phyloP scores from a whole-genome alignment of 495 filamentous ascomycete genomes.

The Collariella sp. region DNA sequence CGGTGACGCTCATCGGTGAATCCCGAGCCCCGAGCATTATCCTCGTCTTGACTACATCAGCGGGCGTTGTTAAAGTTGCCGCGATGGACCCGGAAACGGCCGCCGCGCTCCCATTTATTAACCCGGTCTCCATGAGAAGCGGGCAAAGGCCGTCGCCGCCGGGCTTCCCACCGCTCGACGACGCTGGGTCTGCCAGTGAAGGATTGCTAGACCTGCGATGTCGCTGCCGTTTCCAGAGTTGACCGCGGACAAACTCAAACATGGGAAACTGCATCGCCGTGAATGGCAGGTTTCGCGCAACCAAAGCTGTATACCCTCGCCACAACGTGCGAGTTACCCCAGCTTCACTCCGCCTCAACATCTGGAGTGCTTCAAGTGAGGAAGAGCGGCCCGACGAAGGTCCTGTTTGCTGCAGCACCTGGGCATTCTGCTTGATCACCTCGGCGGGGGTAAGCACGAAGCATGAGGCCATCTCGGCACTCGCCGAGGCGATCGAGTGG shows the following conservation, averaged over 20 bases:
- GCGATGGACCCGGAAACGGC: slow-evolving; percentile 60
- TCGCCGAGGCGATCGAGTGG: slow-evolving; percentile 61
- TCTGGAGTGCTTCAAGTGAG: slow-evolving; percentile 37
- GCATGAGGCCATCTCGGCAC: slow-evolving; percentile 74
- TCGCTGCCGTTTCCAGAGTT: slow-evolving; percentile 27
- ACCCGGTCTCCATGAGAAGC: slow-evolving; percentile 52
- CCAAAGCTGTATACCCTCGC: slow-evolving; percentile 71
- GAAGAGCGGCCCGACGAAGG: slow-evolving; percentile 22
- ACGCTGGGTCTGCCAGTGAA: slow-evolving; percentile 5
- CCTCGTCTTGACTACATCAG: slow-evolving; percentile 78
- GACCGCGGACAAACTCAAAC: slow-evolving; percentile 57
- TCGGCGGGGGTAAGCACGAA: slow-evolving; percentile 81
- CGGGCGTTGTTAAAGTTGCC: slow-evolving; percentile 65
- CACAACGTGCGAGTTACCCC: slow-evolving; percentile 44
- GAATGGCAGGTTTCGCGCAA: slow-evolving; percentile 74
- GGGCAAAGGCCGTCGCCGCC: background rate
- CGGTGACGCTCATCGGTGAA: slow-evolving; percentile 1
- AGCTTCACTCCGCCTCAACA: slow-evolving; percentile 24
- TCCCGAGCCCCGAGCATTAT: slow-evolving; percentile 54
- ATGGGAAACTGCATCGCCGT: slow-evolving; percentile 83
- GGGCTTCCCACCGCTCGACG: background rate
- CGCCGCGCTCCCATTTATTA: slow-evolving; percentile 62
- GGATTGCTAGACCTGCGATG: slow-evolving; percentile 9
- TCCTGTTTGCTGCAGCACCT: slow-evolving; percentile 45
- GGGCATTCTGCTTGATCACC: slow-evolving; percentile 88